Conservation (phyloP, 2,329 filamentous ascomycete genomes). For the Neophaeococcomyces aloes region DNA sequence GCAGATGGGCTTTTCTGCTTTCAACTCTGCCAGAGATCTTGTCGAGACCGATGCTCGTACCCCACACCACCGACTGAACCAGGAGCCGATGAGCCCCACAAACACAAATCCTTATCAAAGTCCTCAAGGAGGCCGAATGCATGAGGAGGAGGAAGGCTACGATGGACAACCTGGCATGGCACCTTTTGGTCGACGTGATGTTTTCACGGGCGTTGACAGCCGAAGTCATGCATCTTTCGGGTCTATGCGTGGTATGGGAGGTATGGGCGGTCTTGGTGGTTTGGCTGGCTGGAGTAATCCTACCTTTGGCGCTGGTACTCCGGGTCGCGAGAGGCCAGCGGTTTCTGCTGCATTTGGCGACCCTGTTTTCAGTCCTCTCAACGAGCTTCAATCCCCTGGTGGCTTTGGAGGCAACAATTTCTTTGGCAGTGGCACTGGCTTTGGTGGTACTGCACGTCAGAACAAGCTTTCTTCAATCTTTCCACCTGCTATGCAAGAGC, state of each 20-base stretch:
- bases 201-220: constrained; percentile 59
- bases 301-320: constrained; percentile 64
- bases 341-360: constrained; percentile 44
- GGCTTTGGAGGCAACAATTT: constrained; percentile 55
- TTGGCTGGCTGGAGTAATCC: constrained; percentile 36
- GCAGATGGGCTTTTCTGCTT: constrained; percentile 49
- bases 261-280: constrained; percentile 50
- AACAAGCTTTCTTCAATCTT: constrained; percentile 85
- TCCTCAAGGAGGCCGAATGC: constrained; percentile 59
- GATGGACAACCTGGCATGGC: constrained; percentile 29
- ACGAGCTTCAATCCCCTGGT: constrained; percentile 66
- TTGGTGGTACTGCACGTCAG: constrained; percentile 52
- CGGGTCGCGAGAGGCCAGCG: constrained; percentile 47
- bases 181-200: constrained; percentile 37
- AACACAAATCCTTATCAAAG: constrained; percentile 96
- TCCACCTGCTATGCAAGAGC: constrained; percentile 77
- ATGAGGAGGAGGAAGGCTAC: constrained; percentile 49
- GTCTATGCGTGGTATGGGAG: constrained; percentile 30
- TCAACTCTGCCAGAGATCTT: constrained; percentile 51
- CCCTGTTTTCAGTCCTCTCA: constrained; percentile 61
- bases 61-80: constrained; percentile 39
- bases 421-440: constrained; percentile 50
- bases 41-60: constrained; percentile 48
- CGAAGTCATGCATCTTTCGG: constrained; percentile 81
- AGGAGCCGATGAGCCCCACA: constrained; percentile 75